Evolutionary conservation across 1,284 basidiomycete genomes (phyloP).

Genomic region (Sanghuangporus sanghuang): DNA sequence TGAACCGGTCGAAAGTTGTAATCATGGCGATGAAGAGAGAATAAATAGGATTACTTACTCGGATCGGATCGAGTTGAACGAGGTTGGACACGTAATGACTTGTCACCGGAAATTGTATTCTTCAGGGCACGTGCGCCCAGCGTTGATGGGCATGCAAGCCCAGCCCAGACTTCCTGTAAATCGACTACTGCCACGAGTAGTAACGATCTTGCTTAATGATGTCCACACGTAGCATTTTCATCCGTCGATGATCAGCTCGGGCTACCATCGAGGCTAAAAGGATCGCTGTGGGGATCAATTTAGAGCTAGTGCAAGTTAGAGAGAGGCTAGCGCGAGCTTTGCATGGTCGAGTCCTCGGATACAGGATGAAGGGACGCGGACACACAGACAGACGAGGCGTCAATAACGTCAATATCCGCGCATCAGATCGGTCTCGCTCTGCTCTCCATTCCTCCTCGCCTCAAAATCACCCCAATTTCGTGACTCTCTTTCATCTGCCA

Average conservation of each 20-base stretch:
- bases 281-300: background rate
- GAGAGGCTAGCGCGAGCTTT: background rate
- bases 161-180: background rate
- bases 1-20: background rate
- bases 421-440: background rate
- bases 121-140: background rate
- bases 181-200: background rate
- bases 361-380: background rate
- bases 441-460: background rate
- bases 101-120: background rate
- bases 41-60: background rate
- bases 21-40: background rate
- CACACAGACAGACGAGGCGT: background rate
- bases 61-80: background rate
- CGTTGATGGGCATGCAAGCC: background rate
- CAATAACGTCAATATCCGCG: background rate
- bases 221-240: background rate
- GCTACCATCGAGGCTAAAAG: background rate
- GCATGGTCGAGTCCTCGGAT: background rate
- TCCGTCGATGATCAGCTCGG: constrained; percentile 1
- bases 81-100: background rate
- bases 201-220: background rate
- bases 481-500: background rate
- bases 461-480: background rate
- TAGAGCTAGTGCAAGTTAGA: background rate